A percentile compares a stretch with the other conserved stretches of the same genome.
These are phyloP conservation scores for Posidonia australis DNA, from an alignment of 106 monocot species.

Conservation along the genomic window DNA sequence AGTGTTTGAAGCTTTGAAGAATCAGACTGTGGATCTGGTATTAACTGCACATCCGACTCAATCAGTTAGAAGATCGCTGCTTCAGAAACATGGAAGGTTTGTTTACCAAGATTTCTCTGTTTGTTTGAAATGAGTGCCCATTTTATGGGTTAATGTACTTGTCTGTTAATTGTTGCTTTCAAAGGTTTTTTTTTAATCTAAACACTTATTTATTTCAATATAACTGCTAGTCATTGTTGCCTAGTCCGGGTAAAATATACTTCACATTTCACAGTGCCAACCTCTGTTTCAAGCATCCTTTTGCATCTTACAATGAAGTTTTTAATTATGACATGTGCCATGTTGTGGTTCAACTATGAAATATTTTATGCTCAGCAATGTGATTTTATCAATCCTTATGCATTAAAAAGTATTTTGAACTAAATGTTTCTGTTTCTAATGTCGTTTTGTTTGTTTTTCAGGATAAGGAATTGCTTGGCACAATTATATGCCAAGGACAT, in stretches of 20 bases:
- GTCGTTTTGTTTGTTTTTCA: slow-evolving; percentile 7
- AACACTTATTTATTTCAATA: too few relatives aligned
- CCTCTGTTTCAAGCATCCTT: too few relatives aligned
- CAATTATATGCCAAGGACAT: slow-evolving; percentile 84
- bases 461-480: slow-evolving; percentile 85
- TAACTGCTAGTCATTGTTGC: too few relatives aligned
- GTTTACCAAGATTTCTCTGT: neutral
- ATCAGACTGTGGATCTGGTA: slow-evolving; percentile 31
- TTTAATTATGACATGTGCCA: too few relatives aligned
- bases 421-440: neutral
- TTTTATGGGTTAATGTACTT: neutral
- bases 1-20: slow-evolving; percentile 33
- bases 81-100: slow-evolving; percentile 31
- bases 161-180: neutral
- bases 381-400: neutral
- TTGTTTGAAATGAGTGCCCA: neutral
- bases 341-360: too few relatives aligned
- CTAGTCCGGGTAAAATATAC: too few relatives aligned
- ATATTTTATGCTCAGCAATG: neutral
- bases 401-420: neutral
- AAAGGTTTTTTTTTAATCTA: too few relatives aligned
- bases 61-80: slow-evolving; percentile 24
- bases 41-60: slow-evolving; percentile 34
- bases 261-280: too few relatives aligned
- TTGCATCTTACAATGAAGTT: too few relatives aligned